A percentile compares a stretch with the other conserved stretches of the same genome.
These are phyloP conservation scores for Cydonia oblonga DNA, from an alignment of 331 rosid genomes.

Conservation along the genomic window DNA sequence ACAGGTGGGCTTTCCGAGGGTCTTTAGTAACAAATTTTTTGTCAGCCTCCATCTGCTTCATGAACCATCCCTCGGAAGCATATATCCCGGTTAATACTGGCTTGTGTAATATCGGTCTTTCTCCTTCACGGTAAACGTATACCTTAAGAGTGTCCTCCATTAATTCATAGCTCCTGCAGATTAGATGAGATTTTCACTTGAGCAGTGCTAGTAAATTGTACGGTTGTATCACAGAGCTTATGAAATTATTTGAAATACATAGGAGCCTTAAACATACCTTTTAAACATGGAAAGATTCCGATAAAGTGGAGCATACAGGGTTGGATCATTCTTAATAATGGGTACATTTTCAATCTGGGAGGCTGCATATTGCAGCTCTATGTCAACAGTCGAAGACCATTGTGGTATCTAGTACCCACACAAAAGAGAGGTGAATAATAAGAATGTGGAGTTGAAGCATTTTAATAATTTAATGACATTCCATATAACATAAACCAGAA, in stretches of 20 bases:
- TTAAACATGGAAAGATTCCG: conserved; percentile 65
- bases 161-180: conserved; percentile 75
- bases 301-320: conserved; percentile 57
- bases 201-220: not conserved
- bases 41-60: conserved; percentile 65
- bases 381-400: conserved; percentile 39
- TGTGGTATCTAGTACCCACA: conserved; percentile 30
- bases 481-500: not conserved
- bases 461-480: not conserved
- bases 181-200: not conserved
- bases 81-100: conserved; percentile 70
- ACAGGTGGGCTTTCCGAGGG: conserved; percentile 66
- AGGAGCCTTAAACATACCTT: conserved; percentile 33
- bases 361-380: conserved; percentile 39
- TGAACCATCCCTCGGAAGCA: conserved; percentile 98
- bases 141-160: conserved; percentile 82
- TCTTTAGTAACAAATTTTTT: conserved; percentile 49
- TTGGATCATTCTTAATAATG: conserved; percentile 29
- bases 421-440: not conserved
- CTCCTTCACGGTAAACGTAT: conserved; percentile 66
- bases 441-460: not conserved
- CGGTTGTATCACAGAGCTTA: not conserved
- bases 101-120: conserved; percentile 65
- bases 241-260: not conserved
- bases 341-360: conserved; percentile 71